Evolutionary conservation across 805 yeast genomes (phyloP).

Genomic region (Pichia occidentalis): DNA sequence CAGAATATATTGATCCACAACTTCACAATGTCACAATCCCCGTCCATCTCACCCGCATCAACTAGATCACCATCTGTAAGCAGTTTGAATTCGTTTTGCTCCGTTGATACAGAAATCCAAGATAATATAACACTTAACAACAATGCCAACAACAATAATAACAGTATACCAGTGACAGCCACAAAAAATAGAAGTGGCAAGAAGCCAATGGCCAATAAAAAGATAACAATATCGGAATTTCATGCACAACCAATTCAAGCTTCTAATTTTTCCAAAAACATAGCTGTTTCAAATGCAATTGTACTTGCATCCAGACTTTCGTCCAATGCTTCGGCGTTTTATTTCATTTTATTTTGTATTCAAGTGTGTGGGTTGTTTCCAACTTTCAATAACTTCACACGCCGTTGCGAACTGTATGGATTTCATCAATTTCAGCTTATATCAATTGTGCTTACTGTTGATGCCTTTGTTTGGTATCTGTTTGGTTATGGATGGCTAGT

Average conservation of each 20-base stretch:
- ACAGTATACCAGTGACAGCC: background rate
- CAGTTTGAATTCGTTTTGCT: too few species aligned
- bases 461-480: slow-evolving; percentile 30
- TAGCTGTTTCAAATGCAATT: slow-evolving; percentile 78
- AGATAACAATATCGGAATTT: slow-evolving; percentile 1
- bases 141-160: slow-evolving; percentile 3
- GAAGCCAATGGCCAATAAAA: slow-evolving; percentile 1
- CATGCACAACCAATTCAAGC: slow-evolving; percentile 3
- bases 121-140: too few species aligned
- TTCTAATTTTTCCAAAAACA: slow-evolving; percentile 71
- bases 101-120: too few species aligned
- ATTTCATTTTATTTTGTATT: slow-evolving; percentile 70
- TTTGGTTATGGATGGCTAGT: slow-evolving; percentile 37
- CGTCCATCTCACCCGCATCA: background rate
- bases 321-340: slow-evolving; percentile 71
- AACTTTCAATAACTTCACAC: slow-evolving; percentile 53
- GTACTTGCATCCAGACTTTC: slow-evolving; percentile 83
- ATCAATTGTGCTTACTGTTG: slow-evolving; percentile 28
- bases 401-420: slow-evolving; percentile 32
- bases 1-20: slow-evolving; percentile 4
- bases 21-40: background rate
- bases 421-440: slow-evolving; percentile 30
- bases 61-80: slow-evolving; percentile 6
- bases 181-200: background rate
- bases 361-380: slow-evolving; percentile 71